Evolutionary conservation across 2,329 filamentous ascomycete genomes (phyloP).

Genomic region (Pseudogymnoascus sp.): DNA sequence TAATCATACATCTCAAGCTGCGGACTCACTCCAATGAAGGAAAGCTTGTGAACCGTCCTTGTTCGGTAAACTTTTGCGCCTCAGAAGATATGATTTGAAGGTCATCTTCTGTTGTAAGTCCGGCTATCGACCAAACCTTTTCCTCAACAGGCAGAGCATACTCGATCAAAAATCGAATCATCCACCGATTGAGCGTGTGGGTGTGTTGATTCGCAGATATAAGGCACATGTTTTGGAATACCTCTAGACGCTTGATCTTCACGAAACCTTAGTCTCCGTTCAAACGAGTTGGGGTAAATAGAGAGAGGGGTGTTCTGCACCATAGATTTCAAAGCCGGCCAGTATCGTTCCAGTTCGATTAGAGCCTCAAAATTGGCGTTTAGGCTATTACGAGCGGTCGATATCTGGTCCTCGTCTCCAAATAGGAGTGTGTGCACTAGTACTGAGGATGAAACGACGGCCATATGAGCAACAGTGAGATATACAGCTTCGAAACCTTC

Average conservation of each 20-base stretch:
- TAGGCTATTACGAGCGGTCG: conserved; percentile 4
- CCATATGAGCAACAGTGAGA: conserved; percentile 29
- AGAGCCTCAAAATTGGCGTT: conserved; percentile 15
- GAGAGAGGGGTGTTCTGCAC: conserved; percentile 7
- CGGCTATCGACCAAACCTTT: background rate
- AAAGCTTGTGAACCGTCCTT: too few relatives aligned
- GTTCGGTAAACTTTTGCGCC: too few relatives aligned
- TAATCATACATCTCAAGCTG: too few relatives aligned
- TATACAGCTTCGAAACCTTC: conserved; percentile 26
- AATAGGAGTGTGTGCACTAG: conserved; percentile 28
- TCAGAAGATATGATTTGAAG: too few relatives aligned
- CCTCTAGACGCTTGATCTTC: conserved; percentile 11
- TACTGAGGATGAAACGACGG: conserved; percentile 29
- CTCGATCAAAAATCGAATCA: conserved; percentile 14
- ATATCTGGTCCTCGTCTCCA: conserved; percentile 17
- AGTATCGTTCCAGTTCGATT: conserved; percentile 13
- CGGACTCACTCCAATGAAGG: too few relatives aligned
- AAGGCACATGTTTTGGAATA: conserved; percentile 14
- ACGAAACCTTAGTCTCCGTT: background rate
- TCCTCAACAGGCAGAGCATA: conserved; percentile 13
- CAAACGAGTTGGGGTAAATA: too few relatives aligned
- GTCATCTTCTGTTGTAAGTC: too few relatives aligned
- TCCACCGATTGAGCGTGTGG: conserved; percentile 13
- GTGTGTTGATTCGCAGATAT: conserved; percentile 8
- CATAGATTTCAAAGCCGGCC: conserved; percentile 12